Base-by-base conservation (phyloP, 371 early-diverging fungal genomes). In the Lichtheimia corymbifera region DNA sequence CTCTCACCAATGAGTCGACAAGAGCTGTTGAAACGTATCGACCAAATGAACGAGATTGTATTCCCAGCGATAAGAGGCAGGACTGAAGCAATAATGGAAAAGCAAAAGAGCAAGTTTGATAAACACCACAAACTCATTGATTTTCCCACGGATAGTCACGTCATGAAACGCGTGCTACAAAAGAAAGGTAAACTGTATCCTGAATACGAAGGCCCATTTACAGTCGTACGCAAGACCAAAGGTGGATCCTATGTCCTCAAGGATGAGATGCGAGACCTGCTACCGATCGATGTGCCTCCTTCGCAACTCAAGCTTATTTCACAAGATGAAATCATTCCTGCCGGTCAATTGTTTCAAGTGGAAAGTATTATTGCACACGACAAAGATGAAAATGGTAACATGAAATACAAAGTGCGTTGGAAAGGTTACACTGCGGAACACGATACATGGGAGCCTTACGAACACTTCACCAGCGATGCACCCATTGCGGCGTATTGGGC, bases 231-330 rank as follows among this genome's bases (percentile, higher is more conserved):
- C 3, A 15, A 53, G 25, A 63, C 64, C 24, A 22, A 27, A 27
- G 64, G 64, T 30, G 64, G 64, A n/a, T 47, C 54, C 13, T 64
- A 64, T 24, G 22, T 51, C 11, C 28, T 63, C 6, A 41, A 51
- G 22, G 57, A 63, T 57, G 20, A 50, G 20, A n/a, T 4, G 1
- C 47, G 61, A 9, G 25, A 22, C 2, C 25, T 53, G 2, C 4
- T 53, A 24, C 24, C 52, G 7, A 52, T 27, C 14, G 44, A 44
- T 12, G 52, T 53, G 11, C 44, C 30, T 4, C 61, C 61, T 24
- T 61, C 61, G 47, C 55, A 22, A n/a, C n/a, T n/a, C n/a, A n/a
- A n/a, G n/a, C n/a, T n/a, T n/a, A n/a, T n/a, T n/a, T n/a, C n/a
- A n/a, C 55, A 54, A 17, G 62, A 61, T 25, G 55, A 61, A 42